Percentiles rank a stretch among this genome's conserved stretches.
Conservation (phyloP, 345 rosid species). For the Nasturtium officinale region DNA sequence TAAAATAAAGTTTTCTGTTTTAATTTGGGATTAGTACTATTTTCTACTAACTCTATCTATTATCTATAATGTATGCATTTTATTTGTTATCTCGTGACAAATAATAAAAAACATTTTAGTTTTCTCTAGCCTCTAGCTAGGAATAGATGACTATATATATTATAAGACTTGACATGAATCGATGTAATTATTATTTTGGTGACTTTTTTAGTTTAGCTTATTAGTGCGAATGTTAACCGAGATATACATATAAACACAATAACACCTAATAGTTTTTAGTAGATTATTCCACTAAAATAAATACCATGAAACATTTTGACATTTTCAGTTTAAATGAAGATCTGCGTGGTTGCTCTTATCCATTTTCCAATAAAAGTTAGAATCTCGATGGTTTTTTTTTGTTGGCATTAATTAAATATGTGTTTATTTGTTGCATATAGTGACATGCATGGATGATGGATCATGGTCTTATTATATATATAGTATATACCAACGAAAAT, state of each 20-base stretch:
- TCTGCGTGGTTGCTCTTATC: background rate
- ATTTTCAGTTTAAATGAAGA: background rate
- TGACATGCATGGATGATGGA: background rate
- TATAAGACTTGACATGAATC: slow-evolving; percentile 36
- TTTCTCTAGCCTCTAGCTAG: slow-evolving; percentile 28
- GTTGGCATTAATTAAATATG: background rate
- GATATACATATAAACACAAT: background rate
- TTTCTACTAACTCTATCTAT: slow-evolving; percentile 2
- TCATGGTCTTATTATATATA: background rate
- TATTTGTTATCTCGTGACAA: slow-evolving; percentile 39
- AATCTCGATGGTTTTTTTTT: background rate
- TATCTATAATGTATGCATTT: slow-evolving; percentile 9
- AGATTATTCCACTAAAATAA: background rate
- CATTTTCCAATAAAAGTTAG: background rate
- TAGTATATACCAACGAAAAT: slow-evolving; percentile 6
- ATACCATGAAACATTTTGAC: background rate
- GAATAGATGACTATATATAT: slow-evolving; percentile 22
- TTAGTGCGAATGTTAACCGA: background rate
- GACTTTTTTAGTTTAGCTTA: background rate
- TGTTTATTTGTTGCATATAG: background rate
- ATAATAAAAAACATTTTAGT: slow-evolving; percentile 27
- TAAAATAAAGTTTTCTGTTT: slow-evolving; percentile 12
- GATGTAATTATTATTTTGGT: background rate
- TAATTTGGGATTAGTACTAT: slow-evolving; percentile 17
- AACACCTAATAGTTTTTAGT: background rate